Percentiles rank a stretch among this genome's conserved stretches.
phyloP scores from a whole-genome alignment of 1,139 yeast genomes.

The Candida sojae region DNA sequence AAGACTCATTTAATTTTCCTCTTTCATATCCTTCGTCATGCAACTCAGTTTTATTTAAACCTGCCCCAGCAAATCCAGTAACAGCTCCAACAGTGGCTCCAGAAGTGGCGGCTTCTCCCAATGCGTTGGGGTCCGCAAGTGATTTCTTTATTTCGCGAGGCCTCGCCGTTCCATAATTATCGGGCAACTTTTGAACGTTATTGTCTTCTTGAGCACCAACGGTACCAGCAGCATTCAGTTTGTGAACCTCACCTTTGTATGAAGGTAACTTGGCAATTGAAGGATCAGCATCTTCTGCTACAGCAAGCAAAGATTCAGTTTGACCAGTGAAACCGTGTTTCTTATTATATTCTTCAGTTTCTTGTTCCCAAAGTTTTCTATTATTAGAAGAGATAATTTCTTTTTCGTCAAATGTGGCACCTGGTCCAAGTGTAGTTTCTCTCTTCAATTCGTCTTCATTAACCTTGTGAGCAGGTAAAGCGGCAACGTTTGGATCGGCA shows the following conservation, averaged over 20 bases:
- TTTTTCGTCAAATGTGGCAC: slow-evolving; percentile 7
- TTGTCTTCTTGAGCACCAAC: background rate
- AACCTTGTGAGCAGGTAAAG: slow-evolving; percentile 18
- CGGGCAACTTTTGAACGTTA: slow-evolving; percentile 12
- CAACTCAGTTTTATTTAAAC: slow-evolving; percentile 5
- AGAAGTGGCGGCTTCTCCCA: slow-evolving; percentile 5
- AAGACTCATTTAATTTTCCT: slow-evolving; percentile 4
- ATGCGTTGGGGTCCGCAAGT: background rate
- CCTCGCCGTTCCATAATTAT: slow-evolving; percentile 9
- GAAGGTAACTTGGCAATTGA: slow-evolving; percentile 19
- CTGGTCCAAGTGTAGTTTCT: slow-evolving; percentile 4
- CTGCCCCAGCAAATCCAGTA: slow-evolving; percentile 6
- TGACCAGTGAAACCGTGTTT: slow-evolving; percentile 27
- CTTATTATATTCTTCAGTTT: slow-evolving; percentile 29
- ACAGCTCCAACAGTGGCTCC: slow-evolving; percentile 9
- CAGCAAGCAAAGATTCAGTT: slow-evolving; percentile 28
- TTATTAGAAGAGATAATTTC: slow-evolving; percentile 10
- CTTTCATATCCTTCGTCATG: slow-evolving; percentile 7
- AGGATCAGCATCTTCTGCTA: slow-evolving; percentile 27
- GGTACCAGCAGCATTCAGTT: slow-evolving; percentile 9
- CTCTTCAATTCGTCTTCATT: slow-evolving; percentile 4
- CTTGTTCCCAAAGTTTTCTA: slow-evolving; percentile 20
- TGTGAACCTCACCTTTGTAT: slow-evolving; percentile 15
- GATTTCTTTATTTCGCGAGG: slow-evolving; percentile 7
- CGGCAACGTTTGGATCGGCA: slow-evolving; percentile 21